Base-by-base conservation (phyloP, 306 rosid species). In the Ormosia semicastrata region DNA sequence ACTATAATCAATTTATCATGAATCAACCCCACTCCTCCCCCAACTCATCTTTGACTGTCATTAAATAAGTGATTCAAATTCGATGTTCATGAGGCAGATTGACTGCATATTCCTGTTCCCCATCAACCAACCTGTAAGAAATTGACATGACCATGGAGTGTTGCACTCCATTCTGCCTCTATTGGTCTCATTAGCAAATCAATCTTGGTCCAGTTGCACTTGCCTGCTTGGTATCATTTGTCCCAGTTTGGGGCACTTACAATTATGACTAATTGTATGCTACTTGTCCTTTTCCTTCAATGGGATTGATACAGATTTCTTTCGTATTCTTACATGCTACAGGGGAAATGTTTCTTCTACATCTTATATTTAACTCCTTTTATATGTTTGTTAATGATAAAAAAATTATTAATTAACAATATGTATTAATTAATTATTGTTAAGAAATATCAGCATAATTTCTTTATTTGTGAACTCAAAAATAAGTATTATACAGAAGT, bases 121-220 rank as follows among this genome's bases (percentile, higher is more conserved):
- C 69, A 69, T 15, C 60, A 4, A 17, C 76, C 80, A 65, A 78
- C 73, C 87, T 74, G 60, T 36, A 50, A 69, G 82, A 75, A 79
- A 79, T 40, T 80, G 84, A 80, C 78, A 18, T 67, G 15, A 73
- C 73, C 40, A 30, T 44, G 14, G 65, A 64, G 24, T 43, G 65
- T 33, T 83, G 78, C 69, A 73, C 44, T 65, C 57, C 77, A 47
- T 62, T 80, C 44, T 62, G 53, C 29, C 33, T 32, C 33, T 17
- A 37, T 9, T 32, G 59, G 3, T 30, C 37, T 13, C 18, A 14
- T 40, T 59, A 43, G 0, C 43, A 41, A 14, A 37, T 24, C 40
- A 30, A 6, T 66, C 53, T 37, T 53, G 43, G 36, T 79, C 41
- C 52, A 44, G 6, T 15, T 8, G 11, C 33, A 63, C 18, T 62